phyloP scores from a whole-genome alignment of 2,329 filamentous ascomycete species.

The Penicillium sp. region DNA sequence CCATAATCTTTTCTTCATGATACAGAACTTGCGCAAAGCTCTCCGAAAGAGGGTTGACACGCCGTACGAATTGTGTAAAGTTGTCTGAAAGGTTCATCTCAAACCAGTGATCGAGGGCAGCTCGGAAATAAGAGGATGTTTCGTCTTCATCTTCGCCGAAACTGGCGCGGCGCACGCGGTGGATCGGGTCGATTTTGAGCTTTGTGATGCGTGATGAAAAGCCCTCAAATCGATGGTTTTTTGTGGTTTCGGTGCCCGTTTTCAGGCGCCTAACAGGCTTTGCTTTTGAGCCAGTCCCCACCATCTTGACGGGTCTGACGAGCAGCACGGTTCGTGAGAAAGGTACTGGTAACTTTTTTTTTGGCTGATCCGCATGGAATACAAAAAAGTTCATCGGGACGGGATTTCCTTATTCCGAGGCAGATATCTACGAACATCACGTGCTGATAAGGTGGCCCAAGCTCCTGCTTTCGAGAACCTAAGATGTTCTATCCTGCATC shows the following conservation, averaged over 20 bases:
- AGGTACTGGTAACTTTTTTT: conserved; percentile 21
- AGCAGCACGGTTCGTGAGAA: conserved; percentile 28
- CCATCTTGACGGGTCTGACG: conserved; percentile 37
- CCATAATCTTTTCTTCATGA: conserved; percentile 82
- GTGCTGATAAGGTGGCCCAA: conserved; percentile 32
- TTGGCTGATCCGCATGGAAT: conserved; percentile 20
- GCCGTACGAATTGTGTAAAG: conserved; percentile 74
- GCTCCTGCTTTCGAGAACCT: conserved; percentile 28
- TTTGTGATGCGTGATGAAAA: conserved; percentile 88
- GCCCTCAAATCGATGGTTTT: conserved; percentile 85
- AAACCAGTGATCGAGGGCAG: conserved; percentile 79
- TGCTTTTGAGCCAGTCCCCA: conserved; percentile 61
- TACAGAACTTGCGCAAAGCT: conserved; percentile 89
- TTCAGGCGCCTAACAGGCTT: conserved; percentile 68
- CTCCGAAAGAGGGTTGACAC: conserved; percentile 76
- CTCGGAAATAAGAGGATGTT: conserved; percentile 82
- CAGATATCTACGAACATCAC: conserved; percentile 27
- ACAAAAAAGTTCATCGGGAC: conserved; percentile 41
- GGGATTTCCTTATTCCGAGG: conserved; percentile 33
- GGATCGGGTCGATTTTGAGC: conserved; percentile 89
- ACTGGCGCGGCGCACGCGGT: conserved; percentile 77
- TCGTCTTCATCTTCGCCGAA: conserved; percentile 74
- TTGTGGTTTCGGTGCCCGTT: conserved; percentile 69
- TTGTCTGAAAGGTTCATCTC: conserved; percentile 85
- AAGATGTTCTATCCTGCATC: not conserved